These are phyloP conservation scores for Sphagnum contortum DNA, from an alignment of 225 moss, liverwort and hornwort genomes.

Conservation along the genomic window DNA sequence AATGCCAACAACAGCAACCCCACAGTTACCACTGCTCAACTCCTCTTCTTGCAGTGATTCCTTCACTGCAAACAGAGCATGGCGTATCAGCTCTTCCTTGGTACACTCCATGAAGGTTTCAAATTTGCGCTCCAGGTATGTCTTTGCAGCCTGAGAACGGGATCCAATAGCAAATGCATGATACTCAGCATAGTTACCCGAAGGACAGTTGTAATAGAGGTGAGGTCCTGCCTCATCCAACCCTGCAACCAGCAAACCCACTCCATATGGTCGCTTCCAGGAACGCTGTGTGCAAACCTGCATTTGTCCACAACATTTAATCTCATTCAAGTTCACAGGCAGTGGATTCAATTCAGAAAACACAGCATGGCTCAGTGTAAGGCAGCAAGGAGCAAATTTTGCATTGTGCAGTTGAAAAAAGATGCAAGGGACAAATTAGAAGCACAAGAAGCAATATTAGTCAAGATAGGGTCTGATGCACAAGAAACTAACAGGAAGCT, in stretches of 20 bases:
- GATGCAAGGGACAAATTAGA: no score
- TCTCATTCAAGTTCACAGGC: no score
- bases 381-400: no score
- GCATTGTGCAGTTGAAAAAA: no score
- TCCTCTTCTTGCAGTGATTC: constrained; percentile 94
- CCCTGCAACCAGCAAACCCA: constrained; percentile 84
- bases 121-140: constrained; percentile 80
- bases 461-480: no score
- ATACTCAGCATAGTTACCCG: constrained; percentile 83
- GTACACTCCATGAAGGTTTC: constrained; percentile 62
- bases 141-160: constrained; percentile 90
- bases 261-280: constrained; percentile 91
- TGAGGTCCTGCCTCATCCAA: constrained; percentile 83
- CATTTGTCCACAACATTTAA: neutral
- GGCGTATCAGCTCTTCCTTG: constrained; percentile 72
- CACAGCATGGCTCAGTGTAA: no score
- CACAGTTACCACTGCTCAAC: constrained; percentile 65
- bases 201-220: constrained; percentile 89
- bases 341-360: no score
- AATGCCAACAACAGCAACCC: constrained; percentile 72
- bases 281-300: constrained; percentile 95
- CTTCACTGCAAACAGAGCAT: constrained; percentile 80
- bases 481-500: no score
- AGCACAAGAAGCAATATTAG: no score
- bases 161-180: constrained; percentile 92